A percentile compares a stretch with the other conserved stretches of the same genome.
Conservation (phyloP, 208 protist species). For the Acanthamoeba lenticulata region DNA sequence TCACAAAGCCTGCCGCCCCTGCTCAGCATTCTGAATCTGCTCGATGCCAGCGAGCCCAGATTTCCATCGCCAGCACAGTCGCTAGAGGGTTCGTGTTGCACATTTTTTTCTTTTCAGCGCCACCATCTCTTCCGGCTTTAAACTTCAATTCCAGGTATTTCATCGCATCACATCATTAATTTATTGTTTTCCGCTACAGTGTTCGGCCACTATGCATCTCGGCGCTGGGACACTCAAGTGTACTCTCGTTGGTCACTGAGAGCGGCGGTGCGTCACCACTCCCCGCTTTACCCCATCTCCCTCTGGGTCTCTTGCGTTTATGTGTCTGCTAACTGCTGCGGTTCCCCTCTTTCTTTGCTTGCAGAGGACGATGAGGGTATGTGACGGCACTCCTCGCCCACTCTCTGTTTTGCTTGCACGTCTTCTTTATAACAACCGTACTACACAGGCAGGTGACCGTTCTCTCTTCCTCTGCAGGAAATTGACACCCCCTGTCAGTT, state of each 20-base stretch:
- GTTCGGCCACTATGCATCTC: not conserved
- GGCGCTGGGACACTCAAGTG: not conserved
- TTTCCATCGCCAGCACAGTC: not conserved
- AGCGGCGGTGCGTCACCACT: not conserved
- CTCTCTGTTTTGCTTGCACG: not conserved
- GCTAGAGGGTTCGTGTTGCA: not conserved
- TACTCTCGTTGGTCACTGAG: not conserved
- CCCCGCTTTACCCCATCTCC: not conserved
- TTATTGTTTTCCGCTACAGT: not conserved
- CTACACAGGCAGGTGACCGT: conserved; percentile 50
- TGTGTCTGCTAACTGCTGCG: not conserved
- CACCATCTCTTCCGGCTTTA: not conserved
- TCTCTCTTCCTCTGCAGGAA: conserved; percentile 58
- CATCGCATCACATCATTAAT: not conserved
- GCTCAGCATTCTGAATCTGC: not conserved
- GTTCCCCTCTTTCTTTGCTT: not conserved
- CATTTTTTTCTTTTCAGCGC: not conserved
- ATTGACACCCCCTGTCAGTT: not conserved
- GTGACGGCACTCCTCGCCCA: not conserved
- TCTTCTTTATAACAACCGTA: conserved; percentile 52
- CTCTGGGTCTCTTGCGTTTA: not conserved
- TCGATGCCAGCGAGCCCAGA: conserved; percentile 37
- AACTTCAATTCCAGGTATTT: not conserved
- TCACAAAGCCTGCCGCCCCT: not conserved
- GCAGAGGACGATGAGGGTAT: conserved; percentile 55